These are phyloP conservation scores for Whalleya microplaca DNA, from an alignment of 2,329 filamentous ascomycete species.

Conservation along the genomic window DNA sequence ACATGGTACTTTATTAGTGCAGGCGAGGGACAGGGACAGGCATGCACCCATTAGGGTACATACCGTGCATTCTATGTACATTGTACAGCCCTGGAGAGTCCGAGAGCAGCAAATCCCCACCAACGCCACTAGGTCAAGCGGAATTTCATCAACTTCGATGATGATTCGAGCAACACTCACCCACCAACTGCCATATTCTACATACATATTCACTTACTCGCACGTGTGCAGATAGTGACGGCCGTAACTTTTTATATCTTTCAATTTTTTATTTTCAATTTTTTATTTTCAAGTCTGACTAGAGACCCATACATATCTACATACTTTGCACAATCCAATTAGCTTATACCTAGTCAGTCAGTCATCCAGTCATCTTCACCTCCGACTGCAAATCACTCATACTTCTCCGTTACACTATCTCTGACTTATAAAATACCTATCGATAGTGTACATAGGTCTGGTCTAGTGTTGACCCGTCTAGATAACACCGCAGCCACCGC, in stretches of 20 bases:
- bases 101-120: slow-evolving; percentile 3
- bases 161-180: slow-evolving; percentile 22
- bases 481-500: background rate
- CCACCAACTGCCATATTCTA: no score
- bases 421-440: background rate
- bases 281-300: background rate
- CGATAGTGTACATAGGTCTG: background rate
- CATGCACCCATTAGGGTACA: no score
- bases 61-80: no score
- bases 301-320: background rate
- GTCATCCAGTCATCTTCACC: background rate
- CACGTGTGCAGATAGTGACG: background rate
- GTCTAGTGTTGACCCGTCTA: no score
- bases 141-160: slow-evolving; percentile 21
- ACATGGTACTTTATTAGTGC: no score
- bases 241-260: background rate
- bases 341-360: no score
- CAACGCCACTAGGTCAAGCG: slow-evolving; percentile 19
- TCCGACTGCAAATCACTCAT: background rate
- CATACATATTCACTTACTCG: slow-evolving; percentile 9
- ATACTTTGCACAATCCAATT: no score
- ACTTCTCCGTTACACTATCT: background rate
- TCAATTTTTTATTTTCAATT: background rate
- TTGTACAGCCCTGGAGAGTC: no score
- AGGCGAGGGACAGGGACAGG: no score